A percentile compares a stretch with the other conserved stretches of the same genome.
Conservation (phyloP, 495 filamentous ascomycete species). For the Hypoxylon perforatum region DNA sequence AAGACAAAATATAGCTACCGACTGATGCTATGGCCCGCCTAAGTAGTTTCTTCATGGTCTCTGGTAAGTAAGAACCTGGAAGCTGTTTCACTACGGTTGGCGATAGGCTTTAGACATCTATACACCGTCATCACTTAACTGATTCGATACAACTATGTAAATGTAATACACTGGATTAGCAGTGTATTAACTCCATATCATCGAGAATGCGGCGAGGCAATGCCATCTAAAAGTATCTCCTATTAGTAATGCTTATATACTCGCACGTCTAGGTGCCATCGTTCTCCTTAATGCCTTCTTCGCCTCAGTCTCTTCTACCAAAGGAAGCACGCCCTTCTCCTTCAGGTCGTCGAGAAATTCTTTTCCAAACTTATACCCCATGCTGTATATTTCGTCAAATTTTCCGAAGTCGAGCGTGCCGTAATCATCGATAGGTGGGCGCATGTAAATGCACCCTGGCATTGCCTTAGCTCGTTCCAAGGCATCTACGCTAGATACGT, state of each 20-base stretch:
- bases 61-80: too few relatives aligned
- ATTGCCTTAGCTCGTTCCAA: conserved; percentile 91
- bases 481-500: conserved; percentile 92
- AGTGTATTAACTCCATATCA: neutral
- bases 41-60: neutral
- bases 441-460: conserved; percentile 91
- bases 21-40: neutral
- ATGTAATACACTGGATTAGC: neutral
- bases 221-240: conserved; percentile 5
- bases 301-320: conserved; percentile 80
- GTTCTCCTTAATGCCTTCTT: conserved; percentile 89
- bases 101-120: too few relatives aligned
- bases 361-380: conserved; percentile 88
- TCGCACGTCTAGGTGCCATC: conserved; percentile 92
- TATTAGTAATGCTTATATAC: conserved; percentile 67
- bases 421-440: conserved; percentile 91
- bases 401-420: conserved; percentile 96
- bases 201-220: neutral
- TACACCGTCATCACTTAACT: neutral
- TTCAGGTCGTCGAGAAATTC: conserved; percentile 77
- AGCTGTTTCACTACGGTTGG: too few relatives aligned
- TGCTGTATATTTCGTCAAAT: conserved; percentile 94
- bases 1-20: conserved; percentile 6
- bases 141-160: neutral
- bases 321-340: conserved; percentile 77